Evolutionary conservation across 2,329 filamentous ascomycete genomes (phyloP).

Genomic region (Claviceps purpurea): DNA sequence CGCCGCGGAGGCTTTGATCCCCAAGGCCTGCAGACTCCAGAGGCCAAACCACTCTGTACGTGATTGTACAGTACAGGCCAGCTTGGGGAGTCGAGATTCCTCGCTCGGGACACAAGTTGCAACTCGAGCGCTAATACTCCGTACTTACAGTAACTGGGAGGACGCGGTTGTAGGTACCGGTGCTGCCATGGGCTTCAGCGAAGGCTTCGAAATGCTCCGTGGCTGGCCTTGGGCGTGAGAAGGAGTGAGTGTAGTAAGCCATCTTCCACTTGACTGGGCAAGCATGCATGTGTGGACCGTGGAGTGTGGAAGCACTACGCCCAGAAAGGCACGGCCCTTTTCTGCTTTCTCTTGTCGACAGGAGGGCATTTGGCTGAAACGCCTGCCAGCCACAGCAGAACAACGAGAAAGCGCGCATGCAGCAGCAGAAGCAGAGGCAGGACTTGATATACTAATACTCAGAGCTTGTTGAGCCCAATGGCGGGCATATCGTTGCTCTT

Average conservation of each 20-base stretch:
- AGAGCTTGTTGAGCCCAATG: background rate
- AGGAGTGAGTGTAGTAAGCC: background rate
- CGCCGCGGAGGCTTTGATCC: no score
- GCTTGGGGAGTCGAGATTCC: no score
- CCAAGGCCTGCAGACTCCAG: no score
- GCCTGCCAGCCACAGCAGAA: background rate
- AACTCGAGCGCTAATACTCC: no score
- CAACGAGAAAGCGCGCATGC: background rate
- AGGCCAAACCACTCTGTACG: no score
- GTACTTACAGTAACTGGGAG: no score
- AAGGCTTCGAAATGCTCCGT: background rate
- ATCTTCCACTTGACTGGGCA: background rate
- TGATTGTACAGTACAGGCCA: no score
- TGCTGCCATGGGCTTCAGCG: background rate
- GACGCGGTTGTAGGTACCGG: no score
- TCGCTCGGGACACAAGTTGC: no score
- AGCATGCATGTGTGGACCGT: background rate
- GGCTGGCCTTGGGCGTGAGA: background rate
- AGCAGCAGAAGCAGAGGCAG: background rate
- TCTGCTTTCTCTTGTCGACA: background rate
- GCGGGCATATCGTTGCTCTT: background rate
- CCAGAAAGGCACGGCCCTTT: background rate
- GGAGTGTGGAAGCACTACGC: background rate
- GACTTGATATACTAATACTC: no score
- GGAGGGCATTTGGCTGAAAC: slow-evolving; percentile 10